Base-by-base conservation (phyloP, 495 filamentous ascomycete species). In the Filosporella fistucella region DNA sequence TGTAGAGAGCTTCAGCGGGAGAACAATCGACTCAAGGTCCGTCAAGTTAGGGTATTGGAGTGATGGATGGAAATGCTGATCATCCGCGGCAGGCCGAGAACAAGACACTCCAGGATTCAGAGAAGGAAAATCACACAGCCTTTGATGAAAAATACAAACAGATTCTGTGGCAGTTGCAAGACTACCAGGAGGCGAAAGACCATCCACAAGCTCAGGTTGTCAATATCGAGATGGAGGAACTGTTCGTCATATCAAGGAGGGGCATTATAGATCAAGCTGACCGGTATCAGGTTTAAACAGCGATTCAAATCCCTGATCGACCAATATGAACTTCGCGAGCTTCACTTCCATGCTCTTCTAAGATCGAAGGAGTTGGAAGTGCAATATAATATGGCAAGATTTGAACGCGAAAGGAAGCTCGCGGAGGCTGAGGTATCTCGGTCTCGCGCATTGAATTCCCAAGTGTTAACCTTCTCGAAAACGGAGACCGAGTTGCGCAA, bases 341-440 rank as follows among this genome's bases (percentile, higher is more conserved):
- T 95, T 18, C 89, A 95, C 51, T 96, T 94, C 68, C 82, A 89
- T 58, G 83, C 86, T 21, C 73, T 95, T 14, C 77, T 96, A 61
- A 87, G 90, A 47, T 88, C 85, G 55, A 97, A 97, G 62, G 94
- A 97, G 56, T 80, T 93, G n/a, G 94, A 97, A 66, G 88, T 97
- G 22, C 90, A 95, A 54, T 87, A 85, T 60, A 85, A 95, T 48
- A 79, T 88, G 60, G 86, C 88, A 24, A 80, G 88, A 48, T 89
- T 82, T 49, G 94, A 97, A 59, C 81, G 89, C 41, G 86, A 96
- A 57, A 86, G 87, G 61, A 93, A 94, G 61, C 73, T 79, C 35
- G 86, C 90, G 35, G 91, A 97, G 51, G 74, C 75, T 32, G 93
- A 98, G 67, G 67, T 79, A 13, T 70, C 71, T 30, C 84, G 88